phyloP scores from a whole-genome alignment of 2,329 filamentous ascomycete genomes.

The Trematosphaeria pertusa region DNA sequence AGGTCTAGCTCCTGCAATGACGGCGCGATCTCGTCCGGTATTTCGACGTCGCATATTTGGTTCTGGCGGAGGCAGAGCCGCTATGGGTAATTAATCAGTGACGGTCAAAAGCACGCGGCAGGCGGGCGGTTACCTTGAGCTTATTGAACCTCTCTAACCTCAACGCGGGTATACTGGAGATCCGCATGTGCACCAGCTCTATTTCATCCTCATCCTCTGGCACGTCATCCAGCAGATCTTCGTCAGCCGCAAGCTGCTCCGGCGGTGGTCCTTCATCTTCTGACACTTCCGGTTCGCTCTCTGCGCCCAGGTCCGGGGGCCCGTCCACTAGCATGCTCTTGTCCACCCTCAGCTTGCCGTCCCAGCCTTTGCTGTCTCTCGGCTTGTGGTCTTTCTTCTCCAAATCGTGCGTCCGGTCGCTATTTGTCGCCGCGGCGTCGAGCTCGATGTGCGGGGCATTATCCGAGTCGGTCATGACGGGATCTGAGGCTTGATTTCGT shows the following conservation, averaged over 20 bases:
- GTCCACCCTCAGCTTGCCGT: constrained; percentile 80
- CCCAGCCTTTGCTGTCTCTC: constrained; percentile 69
- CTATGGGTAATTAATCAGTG: constrained; percentile 40
- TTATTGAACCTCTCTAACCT: constrained; percentile 83
- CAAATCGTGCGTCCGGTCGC: constrained; percentile 24
- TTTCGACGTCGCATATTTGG: constrained; percentile 79
- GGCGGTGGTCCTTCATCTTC: constrained; percentile 62
- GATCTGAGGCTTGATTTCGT: no score
- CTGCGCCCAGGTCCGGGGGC: constrained; percentile 65
- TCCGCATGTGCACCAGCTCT: constrained; percentile 85
- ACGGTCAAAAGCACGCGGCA: neutral
- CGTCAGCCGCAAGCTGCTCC: constrained; percentile 41
- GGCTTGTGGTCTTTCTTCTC: constrained; percentile 38
- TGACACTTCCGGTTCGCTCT: constrained; percentile 80
- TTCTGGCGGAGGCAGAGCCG: constrained; percentile 93
- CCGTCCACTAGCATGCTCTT: constrained; percentile 60
- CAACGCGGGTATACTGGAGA: constrained; percentile 78
- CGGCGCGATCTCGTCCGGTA: constrained; percentile 69
- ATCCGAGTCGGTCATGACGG: constrained; percentile 32
- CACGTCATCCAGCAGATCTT: constrained; percentile 67
- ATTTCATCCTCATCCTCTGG: constrained; percentile 67
- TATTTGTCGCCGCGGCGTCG: constrained; percentile 33
- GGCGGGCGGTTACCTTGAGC: constrained; percentile 60
- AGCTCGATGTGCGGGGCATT: constrained; percentile 35
- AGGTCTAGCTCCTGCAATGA: constrained; percentile 86